These are phyloP conservation scores for Phytophthora fragariaefolia DNA, from an alignment of 352 stramenopile species.

Conservation along the genomic window DNA sequence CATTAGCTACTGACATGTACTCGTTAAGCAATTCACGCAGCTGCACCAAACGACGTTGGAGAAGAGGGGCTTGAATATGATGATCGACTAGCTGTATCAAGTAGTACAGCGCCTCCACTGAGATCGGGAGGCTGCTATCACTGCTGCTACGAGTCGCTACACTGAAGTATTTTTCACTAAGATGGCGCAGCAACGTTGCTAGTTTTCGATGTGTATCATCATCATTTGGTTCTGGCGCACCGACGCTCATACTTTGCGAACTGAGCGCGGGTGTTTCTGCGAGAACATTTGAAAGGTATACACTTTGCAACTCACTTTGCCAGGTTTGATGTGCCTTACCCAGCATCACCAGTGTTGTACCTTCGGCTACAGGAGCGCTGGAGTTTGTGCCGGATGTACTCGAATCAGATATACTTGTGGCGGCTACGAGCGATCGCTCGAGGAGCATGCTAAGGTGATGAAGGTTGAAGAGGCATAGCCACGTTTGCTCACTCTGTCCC, in stretches of 20 bases:
- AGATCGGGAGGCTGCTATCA: constrained; percentile 28
- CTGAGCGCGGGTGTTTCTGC: background rate
- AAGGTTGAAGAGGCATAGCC: constrained; percentile 52
- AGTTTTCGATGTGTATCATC: constrained; percentile 42
- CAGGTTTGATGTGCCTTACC: constrained; percentile 71
- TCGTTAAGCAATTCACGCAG: constrained; percentile 33
- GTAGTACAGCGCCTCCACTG: constrained; percentile 53
- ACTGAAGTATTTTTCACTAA: constrained; percentile 79
- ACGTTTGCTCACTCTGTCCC: constrained; percentile 12
- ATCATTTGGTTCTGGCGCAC: background rate
- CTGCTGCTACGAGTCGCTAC: constrained; percentile 41
- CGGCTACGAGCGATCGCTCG: constrained; percentile 46
- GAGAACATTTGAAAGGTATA: constrained; percentile 49
- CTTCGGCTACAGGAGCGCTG: constrained; percentile 5
- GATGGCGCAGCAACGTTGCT: constrained; percentile 33
- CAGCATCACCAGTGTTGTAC: constrained; percentile 50
- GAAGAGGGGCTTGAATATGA: constrained; percentile 28
- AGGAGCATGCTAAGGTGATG: constrained; percentile 55
- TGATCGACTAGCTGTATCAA: constrained; percentile 39
- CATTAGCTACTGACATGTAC: constrained; percentile 25
- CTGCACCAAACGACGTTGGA: constrained; percentile 29
- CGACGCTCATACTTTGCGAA: background rate
- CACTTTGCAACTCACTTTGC: constrained; percentile 54
- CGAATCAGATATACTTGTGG: constrained; percentile 1
- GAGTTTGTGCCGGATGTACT: background rate